Evolutionary conservation across 1,139 yeast species (phyloP).

Genomic region (Taphrina populina): DNA sequence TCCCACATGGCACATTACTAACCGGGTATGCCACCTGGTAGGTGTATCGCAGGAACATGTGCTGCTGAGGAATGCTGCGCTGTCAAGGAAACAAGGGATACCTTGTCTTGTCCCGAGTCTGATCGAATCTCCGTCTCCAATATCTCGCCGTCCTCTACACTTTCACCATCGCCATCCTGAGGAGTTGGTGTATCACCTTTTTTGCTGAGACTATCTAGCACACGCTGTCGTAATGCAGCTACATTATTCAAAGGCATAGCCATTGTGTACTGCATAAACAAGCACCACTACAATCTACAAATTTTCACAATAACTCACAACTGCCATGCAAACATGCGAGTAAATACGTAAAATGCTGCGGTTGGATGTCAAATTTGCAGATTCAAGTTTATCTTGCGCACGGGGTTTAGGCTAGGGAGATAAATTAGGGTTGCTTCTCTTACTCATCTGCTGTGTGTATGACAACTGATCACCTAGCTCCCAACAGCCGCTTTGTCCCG

Average conservation of each 20-base stretch:
- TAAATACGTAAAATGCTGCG: no score
- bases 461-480: no score
- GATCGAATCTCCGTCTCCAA: neutral
- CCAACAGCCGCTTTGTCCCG: no score
- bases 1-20: neutral
- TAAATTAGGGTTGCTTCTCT: no score
- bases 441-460: no score
- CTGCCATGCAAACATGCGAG: no score
- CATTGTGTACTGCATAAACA: neutral
- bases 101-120: no score
- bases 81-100: neutral
- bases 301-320: no score
- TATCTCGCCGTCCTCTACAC: conserved; percentile 19
- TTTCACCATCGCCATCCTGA: neutral
- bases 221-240: conserved; percentile 15
- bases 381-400: no score
- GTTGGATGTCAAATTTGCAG: no score
- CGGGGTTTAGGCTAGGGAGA: no score
- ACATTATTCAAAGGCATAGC: neutral
- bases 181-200: neutral
- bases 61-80: neutral
- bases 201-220: conserved; percentile 10
- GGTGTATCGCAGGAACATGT: neutral
- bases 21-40: conserved; percentile 8
- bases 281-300: neutral